Evolutionary conservation across 2,329 filamentous ascomycete species (phyloP).

Genomic region (Monilinia polystroma): DNA sequence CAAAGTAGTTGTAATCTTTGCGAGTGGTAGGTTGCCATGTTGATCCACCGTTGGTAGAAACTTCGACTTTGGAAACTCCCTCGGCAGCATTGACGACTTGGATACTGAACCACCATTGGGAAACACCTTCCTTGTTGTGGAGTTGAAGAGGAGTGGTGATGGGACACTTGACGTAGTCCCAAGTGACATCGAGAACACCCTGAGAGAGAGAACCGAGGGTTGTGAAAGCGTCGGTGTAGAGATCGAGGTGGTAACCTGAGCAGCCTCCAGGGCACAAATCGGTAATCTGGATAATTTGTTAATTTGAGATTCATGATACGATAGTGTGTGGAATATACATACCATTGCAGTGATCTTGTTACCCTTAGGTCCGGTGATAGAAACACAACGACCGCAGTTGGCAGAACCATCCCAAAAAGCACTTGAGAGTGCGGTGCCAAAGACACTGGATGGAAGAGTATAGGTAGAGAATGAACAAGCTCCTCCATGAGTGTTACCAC

Average conservation of each 20-base stretch:
- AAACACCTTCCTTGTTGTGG: slow-evolving; percentile 54
- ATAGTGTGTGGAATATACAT: slow-evolving; percentile 30
- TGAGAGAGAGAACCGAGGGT: slow-evolving; percentile 46
- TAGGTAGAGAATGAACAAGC: slow-evolving; percentile 64
- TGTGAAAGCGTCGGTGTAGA: slow-evolving; percentile 53
- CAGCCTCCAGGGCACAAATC: slow-evolving; percentile 58
- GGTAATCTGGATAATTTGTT: slow-evolving; percentile 45
- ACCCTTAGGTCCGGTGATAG: slow-evolving; percentile 57
- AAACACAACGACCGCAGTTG: slow-evolving; percentile 61
- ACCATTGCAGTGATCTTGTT: slow-evolving; percentile 64
- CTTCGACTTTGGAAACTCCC: slow-evolving; percentile 55
- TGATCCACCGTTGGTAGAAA: slow-evolving; percentile 58
- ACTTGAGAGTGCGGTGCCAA: slow-evolving; percentile 61
- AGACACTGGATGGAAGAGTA: slow-evolving; percentile 57
- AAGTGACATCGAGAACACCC: slow-evolving; percentile 51
- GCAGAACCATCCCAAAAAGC: slow-evolving; percentile 55
- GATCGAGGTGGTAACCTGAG: slow-evolving; percentile 53
- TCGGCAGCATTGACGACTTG: slow-evolving; percentile 65
- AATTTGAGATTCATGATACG: neutral
- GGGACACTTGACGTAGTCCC: slow-evolving; percentile 52
- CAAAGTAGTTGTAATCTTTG: slow-evolving; percentile 60
- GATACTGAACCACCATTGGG: slow-evolving; percentile 57
- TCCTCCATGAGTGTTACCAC: slow-evolving; percentile 57
- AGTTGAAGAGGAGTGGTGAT: slow-evolving; percentile 51
- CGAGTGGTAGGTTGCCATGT: slow-evolving; percentile 59